phyloP scores from a whole-genome alignment of 2,329 filamentous ascomycete species.

The Colletotrichum siamense region DNA sequence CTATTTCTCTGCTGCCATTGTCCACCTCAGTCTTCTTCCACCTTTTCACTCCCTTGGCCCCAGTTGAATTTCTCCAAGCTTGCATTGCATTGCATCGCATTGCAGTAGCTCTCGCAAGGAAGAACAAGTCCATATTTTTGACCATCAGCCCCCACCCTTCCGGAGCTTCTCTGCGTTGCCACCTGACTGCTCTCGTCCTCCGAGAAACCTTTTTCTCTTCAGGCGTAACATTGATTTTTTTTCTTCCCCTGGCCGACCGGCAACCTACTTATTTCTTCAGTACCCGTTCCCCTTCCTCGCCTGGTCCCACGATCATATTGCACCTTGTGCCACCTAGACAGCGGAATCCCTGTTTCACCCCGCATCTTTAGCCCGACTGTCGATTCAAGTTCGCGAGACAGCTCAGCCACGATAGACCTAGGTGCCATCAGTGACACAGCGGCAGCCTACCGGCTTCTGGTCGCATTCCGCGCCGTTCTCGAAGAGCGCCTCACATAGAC shows the following conservation, averaged over 20 bases:
- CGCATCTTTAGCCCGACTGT: not conserved
- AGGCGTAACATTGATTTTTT: not conserved
- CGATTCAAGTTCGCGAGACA: not conserved
- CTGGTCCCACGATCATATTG: not conserved
- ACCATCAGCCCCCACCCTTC: not conserved
- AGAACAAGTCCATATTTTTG: not conserved
- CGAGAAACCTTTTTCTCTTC: not conserved
- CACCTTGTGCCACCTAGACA: not conserved
- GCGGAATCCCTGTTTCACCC: not conserved
- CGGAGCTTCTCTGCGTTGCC: not conserved
- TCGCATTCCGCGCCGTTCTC: not conserved
- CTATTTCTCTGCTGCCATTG: not conserved
- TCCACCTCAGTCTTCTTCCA: not conserved
- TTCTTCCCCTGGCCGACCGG: not conserved
- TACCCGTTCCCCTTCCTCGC: too few relatives aligned
- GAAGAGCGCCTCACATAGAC: not conserved
- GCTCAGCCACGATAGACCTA: not conserved
- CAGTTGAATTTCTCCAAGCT: not conserved
- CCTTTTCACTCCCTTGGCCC: not conserved
- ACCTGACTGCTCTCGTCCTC: not conserved
- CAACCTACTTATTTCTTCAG: not conserved
- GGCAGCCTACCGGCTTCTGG: not conserved
- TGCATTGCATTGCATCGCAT: constrained; percentile 4
- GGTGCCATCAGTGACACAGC: not conserved
- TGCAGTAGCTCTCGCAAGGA: not conserved